Conservation (phyloP, 169 alveolate species). For the Blepharisma undulans region DNA sequence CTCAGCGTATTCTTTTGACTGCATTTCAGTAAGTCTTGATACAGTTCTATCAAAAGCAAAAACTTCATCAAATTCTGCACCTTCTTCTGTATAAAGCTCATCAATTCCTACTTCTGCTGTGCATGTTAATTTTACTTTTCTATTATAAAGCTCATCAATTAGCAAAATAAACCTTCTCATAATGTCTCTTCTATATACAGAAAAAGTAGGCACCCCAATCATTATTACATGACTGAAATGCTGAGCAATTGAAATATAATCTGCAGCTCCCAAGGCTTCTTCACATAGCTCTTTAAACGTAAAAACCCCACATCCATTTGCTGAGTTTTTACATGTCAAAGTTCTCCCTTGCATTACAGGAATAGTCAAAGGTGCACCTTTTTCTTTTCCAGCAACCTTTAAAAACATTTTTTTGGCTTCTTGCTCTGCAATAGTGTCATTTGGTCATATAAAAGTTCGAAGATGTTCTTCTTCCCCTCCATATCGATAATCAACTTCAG, state of each 20-base stretch:
- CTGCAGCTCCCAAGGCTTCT: conserved; percentile 80
- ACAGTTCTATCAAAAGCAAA: conserved; percentile 72
- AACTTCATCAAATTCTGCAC: conserved; percentile 58
- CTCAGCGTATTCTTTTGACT: conserved; percentile 48
- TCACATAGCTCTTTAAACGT: conserved; percentile 79
- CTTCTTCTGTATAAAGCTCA: conserved; percentile 32
- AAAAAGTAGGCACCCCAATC: conserved; percentile 63
- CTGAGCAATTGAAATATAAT: conserved; percentile 60
- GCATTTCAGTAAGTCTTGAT: conserved; percentile 79
- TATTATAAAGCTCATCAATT: conserved; percentile 65
- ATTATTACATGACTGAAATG: conserved; percentile 69
- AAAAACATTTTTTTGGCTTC: conserved; percentile 50
- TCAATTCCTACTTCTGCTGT: conserved; percentile 39
- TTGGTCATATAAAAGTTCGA: conserved; percentile 64
- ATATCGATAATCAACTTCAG: conserved; percentile 41
- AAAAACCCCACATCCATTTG: conserved; percentile 64
- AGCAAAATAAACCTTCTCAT: conserved; percentile 73
- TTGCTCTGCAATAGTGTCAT: conserved; percentile 37
- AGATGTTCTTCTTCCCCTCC: conserved; percentile 47
- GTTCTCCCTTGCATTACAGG: conserved; percentile 79
- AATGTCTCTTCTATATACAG: conserved; percentile 64
- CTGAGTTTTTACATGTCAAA: conserved; percentile 43
- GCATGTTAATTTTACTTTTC: conserved; percentile 50
- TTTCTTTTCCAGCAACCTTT: conserved; percentile 48
- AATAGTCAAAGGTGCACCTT: conserved; percentile 40